Conservation (phyloP, 208 protist genomes). For the Leishmania martiniquensis region DNA sequence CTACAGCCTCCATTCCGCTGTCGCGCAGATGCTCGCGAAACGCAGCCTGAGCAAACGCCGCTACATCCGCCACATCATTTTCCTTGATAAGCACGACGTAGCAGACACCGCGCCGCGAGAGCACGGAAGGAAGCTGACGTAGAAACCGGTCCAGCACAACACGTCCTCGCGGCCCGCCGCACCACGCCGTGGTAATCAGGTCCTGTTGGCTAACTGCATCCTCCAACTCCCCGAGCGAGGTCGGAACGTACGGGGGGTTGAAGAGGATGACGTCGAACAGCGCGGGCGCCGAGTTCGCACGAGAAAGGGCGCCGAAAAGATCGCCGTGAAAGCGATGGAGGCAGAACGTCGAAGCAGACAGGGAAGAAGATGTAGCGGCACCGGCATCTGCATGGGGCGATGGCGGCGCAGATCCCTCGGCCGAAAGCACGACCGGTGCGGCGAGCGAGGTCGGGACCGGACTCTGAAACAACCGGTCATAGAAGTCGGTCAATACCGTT, state of each 20-base stretch:
- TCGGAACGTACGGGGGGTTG: slow-evolving; percentile 92
- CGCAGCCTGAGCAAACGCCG: slow-evolving; percentile 28
- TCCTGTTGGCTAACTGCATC: slow-evolving; percentile 51
- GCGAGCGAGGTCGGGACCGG: slow-evolving; percentile 17
- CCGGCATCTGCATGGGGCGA: background rate
- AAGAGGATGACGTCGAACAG: slow-evolving; percentile 84
- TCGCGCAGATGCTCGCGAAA: slow-evolving; percentile 42
- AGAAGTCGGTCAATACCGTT: slow-evolving; percentile 6
- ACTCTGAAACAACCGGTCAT: background rate
- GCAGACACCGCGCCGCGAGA: slow-evolving; percentile 46
- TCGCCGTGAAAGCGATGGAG: slow-evolving; percentile 30
- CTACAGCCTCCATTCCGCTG: slow-evolving; percentile 5
- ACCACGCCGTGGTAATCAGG: slow-evolving; percentile 85
- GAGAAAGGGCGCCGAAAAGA: slow-evolving; percentile 22
- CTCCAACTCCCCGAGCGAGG: slow-evolving; percentile 75
- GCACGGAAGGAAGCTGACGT: slow-evolving; percentile 44
- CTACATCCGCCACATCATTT: slow-evolving; percentile 77
- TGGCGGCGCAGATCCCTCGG: background rate
- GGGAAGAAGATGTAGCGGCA: background rate
- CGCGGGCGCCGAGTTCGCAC: background rate
- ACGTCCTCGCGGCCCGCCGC: slow-evolving; percentile 78
- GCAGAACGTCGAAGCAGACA: slow-evolving; percentile 15
- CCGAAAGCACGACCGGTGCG: background rate
- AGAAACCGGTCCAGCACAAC: slow-evolving; percentile 88
- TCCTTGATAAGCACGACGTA: slow-evolving; percentile 85